Conservation (phyloP, 2,329 filamentous ascomycete species). For the Calonectria fujianensis region DNA sequence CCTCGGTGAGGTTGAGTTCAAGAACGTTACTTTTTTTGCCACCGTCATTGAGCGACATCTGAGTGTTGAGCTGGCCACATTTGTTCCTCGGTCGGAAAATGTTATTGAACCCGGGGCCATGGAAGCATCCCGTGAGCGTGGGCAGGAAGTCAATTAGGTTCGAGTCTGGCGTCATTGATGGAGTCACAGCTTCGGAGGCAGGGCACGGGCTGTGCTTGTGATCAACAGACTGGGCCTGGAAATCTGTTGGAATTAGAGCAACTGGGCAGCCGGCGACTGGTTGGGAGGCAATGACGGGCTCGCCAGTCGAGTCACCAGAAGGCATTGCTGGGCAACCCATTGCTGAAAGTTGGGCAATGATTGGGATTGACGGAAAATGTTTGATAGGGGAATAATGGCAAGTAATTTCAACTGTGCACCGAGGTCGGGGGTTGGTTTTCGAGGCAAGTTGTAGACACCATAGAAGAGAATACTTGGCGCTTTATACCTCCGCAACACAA, state of each 20-base stretch:
- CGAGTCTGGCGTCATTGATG: neutral
- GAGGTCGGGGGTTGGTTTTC: neutral
- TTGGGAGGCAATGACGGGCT: neutral
- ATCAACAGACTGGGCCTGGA: neutral
- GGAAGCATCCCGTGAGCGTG: slow-evolving; percentile 50
- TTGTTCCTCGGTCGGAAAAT: slow-evolving; percentile 61
- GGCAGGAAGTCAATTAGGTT: neutral
- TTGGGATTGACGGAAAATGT: neutral
- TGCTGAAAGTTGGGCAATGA: neutral
- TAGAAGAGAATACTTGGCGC: neutral
- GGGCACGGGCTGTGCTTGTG: neutral
- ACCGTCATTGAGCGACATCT: slow-evolving; percentile 39
- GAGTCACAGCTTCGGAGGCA: neutral
- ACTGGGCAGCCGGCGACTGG: neutral
- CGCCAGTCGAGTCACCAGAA: neutral
- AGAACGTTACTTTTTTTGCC: slow-evolving; percentile 57
- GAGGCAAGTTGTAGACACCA: neutral
- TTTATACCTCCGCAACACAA: neutral
- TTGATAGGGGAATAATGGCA: neutral
- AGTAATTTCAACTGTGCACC: neutral
- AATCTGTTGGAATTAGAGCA: neutral
- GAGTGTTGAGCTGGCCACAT: slow-evolving; percentile 42
- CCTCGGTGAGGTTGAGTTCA: slow-evolving; percentile 62
- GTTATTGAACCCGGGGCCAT: slow-evolving; percentile 61
- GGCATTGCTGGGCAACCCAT: neutral